Percentiles rank a stretch among this genome's conserved stretches.
These are phyloP conservation scores for Cruciata laevipes DNA, from an alignment of 257 asterid genomes.

Conservation along the genomic window DNA sequence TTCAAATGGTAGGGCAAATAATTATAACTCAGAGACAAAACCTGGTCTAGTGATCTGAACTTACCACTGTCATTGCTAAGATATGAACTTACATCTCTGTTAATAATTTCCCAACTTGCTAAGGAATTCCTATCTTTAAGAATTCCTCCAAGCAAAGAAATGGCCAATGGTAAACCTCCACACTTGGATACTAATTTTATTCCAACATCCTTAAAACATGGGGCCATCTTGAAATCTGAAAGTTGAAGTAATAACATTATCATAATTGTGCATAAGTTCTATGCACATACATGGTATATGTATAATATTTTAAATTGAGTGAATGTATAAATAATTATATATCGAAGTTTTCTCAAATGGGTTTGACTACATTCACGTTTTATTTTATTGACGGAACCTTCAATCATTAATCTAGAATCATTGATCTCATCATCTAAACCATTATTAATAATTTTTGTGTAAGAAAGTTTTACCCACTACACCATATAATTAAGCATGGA, in stretches of 20 bases:
- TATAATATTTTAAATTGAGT: too few species aligned
- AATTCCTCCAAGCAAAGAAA: slow-evolving; percentile 37
- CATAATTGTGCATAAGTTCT: too few species aligned
- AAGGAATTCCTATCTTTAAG: slow-evolving; percentile 9
- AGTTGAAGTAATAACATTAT: neutral
- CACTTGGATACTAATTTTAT: slow-evolving; percentile 16
- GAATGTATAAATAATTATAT: too few species aligned
- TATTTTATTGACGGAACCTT: too few species aligned
- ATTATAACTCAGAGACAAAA: neutral
- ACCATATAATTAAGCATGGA: too few species aligned
- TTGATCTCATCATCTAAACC: too few species aligned
- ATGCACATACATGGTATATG: too few species aligned
- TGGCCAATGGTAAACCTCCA: slow-evolving; percentile 35
- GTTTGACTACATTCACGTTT: too few species aligned
- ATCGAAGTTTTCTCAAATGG: too few species aligned
- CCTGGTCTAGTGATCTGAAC: neutral
- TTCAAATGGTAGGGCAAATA: neutral
- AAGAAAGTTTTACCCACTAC: too few species aligned
- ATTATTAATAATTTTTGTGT: too few species aligned
- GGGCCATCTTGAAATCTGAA: neutral
- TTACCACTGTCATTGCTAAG: neutral
- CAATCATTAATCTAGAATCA: too few species aligned
- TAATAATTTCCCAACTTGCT: slow-evolving; percentile 10
- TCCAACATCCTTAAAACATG: slow-evolving; percentile 2
- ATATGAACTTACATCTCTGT: neutral